These are phyloP conservation scores for Cladosporium colombiae DNA, from an alignment of 2,329 filamentous ascomycete genomes.

Conservation along the genomic window DNA sequence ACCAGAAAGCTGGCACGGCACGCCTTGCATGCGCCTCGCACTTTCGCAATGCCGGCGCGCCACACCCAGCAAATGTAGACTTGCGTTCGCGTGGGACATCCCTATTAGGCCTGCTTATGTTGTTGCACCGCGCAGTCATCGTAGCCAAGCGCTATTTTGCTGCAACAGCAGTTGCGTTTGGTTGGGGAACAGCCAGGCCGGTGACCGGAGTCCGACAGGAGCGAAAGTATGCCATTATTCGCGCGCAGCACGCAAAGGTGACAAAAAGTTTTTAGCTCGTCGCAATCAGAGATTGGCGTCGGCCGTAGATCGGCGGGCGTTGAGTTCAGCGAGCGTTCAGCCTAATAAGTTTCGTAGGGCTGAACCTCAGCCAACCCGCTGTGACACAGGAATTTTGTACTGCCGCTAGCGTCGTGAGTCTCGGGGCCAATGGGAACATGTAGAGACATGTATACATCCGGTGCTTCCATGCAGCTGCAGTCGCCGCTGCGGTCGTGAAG, in stretches of 20 bases:
- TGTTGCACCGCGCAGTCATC: background rate
- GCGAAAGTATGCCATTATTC: background rate
- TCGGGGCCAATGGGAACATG: background rate
- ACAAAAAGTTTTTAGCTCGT: conserved; percentile 5
- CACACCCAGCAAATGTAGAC: conserved; percentile 5
- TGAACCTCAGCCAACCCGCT: background rate
- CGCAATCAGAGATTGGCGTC: background rate
- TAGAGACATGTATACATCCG: background rate
- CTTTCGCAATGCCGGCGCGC: background rate
- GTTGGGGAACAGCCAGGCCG: background rate
- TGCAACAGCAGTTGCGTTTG: background rate
- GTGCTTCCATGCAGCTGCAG: background rate
- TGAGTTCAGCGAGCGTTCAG: background rate
- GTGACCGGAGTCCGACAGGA: conserved; percentile 3
- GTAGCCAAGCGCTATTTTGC: background rate
- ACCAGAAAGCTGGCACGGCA: background rate
- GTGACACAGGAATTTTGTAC: background rate
- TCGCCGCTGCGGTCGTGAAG: background rate
- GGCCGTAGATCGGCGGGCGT: conserved; percentile 12
- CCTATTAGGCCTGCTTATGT: background rate
- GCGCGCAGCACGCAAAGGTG: background rate
- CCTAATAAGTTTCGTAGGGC: conserved; percentile 6
- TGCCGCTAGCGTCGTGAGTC: background rate
- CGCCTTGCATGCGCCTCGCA: background rate
- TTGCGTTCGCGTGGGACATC: background rate